These are phyloP conservation scores for Tricladium varicosporioides DNA, from an alignment of 2,329 filamentous ascomycete genomes.

Conservation along the genomic window DNA sequence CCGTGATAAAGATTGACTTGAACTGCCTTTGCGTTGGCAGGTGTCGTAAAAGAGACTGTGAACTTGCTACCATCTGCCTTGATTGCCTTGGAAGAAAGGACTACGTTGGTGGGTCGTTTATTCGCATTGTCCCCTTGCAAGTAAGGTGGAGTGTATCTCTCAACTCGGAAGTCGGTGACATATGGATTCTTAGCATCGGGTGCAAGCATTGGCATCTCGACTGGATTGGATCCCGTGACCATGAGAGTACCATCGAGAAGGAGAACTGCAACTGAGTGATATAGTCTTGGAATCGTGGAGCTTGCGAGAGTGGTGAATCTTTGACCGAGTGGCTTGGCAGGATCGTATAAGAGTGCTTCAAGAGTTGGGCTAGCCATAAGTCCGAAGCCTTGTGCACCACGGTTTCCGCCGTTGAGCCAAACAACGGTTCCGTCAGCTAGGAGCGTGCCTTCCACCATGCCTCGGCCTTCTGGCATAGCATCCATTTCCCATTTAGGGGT, in stretches of 20 bases:
- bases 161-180: conserved; percentile 59
- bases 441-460: conserved; percentile 59
- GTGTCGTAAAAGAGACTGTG: conserved; percentile 45
- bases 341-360: conserved; percentile 57
- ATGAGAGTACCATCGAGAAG: conserved; percentile 59
- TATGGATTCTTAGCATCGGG: conserved; percentile 46
- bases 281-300: conserved; percentile 48
- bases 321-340: conserved; percentile 46
- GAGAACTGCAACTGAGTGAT: conserved; percentile 59
- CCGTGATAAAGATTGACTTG: conserved; percentile 55
- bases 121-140: conserved; percentile 49
- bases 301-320: conserved; percentile 46
- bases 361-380: conserved; percentile 52
- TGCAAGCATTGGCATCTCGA: conserved; percentile 52
- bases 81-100: conserved; percentile 43
- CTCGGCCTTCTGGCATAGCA: conserved; percentile 54
- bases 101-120: conserved; percentile 47
- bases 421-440: conserved; percentile 59
- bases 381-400: conserved; percentile 59
- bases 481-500: conserved; percentile 55
- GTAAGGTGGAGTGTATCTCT: conserved; percentile 61
- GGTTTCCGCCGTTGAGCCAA: conserved; percentile 57
- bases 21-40: conserved; percentile 40
- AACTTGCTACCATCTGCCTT: conserved; percentile 43
- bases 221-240: conserved; percentile 59